Conservation (phyloP, 208 protist species). For the Crithidia mellificae region DNA sequence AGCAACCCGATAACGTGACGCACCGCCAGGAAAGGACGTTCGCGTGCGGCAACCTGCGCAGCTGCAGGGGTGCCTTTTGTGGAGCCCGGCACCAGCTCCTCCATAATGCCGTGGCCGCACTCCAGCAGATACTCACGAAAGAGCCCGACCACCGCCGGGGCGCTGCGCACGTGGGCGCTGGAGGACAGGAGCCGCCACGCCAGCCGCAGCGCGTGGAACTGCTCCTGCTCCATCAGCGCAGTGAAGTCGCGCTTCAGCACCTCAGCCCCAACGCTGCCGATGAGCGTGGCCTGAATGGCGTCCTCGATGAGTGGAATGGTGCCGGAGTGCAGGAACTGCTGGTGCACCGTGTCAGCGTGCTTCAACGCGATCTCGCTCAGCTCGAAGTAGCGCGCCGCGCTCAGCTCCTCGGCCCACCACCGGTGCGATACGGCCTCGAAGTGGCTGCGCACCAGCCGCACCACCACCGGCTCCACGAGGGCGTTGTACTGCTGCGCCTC, state of each 20-base stretch:
- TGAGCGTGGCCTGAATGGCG: constrained; percentile 38
- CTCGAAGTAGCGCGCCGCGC: constrained; percentile 38
- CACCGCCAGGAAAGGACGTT: constrained; percentile 58
- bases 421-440: constrained; percentile 33
- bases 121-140: constrained; percentile 73
- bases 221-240: constrained; percentile 27
- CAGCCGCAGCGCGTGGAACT: constrained; percentile 38
- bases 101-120: constrained; percentile 27
- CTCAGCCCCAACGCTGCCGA: constrained; percentile 35
- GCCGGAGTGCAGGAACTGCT: constrained; percentile 43
- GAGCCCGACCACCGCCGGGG: constrained; percentile 12
- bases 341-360: constrained; percentile 35
- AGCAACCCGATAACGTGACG: constrained; percentile 86
- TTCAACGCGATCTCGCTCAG: constrained; percentile 39
- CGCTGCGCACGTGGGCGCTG: constrained; percentile 29
- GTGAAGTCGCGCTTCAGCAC: constrained; percentile 56
- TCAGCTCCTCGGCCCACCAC: constrained; percentile 35
- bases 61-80: constrained; percentile 20
- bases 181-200: constrained; percentile 50
- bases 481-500: constrained; percentile 54
- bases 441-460: constrained; percentile 34
- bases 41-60: constrained; percentile 11
- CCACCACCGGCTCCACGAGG: constrained; percentile 49
- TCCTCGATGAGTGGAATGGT: constrained; percentile 53
- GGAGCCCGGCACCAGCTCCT: constrained; percentile 26